Conservation (phyloP, 1,284 basidiomycete species). For the Ganoderma meredithae region DNA sequence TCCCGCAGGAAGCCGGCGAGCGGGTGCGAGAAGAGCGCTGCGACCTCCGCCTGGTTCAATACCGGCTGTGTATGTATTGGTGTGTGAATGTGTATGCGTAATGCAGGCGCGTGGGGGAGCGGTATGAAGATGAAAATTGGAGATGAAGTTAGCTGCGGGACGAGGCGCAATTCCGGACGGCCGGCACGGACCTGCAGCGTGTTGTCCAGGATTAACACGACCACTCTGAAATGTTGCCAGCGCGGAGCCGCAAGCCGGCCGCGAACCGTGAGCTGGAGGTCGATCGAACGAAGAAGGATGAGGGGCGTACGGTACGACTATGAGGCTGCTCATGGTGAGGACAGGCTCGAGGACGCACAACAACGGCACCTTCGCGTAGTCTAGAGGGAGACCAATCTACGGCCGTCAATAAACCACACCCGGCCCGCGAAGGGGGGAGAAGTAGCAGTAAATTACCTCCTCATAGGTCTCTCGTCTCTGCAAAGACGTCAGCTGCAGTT, state of each 20-base stretch:
- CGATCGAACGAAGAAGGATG: slow-evolving; percentile 3
- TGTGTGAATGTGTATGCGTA: too few relatives aligned
- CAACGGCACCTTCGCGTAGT: slow-evolving; percentile 71
- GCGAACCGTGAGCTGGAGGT: neutral
- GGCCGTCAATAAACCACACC: slow-evolving; percentile 13
- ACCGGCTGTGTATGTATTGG: slow-evolving; percentile 61
- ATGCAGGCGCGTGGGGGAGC: too few relatives aligned
- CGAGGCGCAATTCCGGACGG: slow-evolving; percentile 4
- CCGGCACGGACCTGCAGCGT: slow-evolving; percentile 57
- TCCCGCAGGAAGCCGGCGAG: slow-evolving; percentile 73
- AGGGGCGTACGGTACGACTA: slow-evolving; percentile 80
- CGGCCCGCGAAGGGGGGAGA: neutral
- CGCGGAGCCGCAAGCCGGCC: neutral
- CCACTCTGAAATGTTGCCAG: slow-evolving; percentile 58
- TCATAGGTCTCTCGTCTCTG: slow-evolving; percentile 80
- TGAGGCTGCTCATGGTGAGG: slow-evolving; percentile 70
- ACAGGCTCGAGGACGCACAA: slow-evolving; percentile 82
- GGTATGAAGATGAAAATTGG: slow-evolving; percentile 24
- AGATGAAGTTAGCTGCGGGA: slow-evolving; percentile 1
- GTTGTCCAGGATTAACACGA: slow-evolving; percentile 82
- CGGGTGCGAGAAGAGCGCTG: slow-evolving; percentile 83
- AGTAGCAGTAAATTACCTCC: slow-evolving; percentile 52
- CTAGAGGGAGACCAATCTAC: slow-evolving; percentile 82
- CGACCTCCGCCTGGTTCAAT: slow-evolving; percentile 80
- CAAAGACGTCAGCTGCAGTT: slow-evolving; percentile 7